Conservation (phyloP, 2,329 filamentous ascomycete species). For the Daldinia sp. region DNA sequence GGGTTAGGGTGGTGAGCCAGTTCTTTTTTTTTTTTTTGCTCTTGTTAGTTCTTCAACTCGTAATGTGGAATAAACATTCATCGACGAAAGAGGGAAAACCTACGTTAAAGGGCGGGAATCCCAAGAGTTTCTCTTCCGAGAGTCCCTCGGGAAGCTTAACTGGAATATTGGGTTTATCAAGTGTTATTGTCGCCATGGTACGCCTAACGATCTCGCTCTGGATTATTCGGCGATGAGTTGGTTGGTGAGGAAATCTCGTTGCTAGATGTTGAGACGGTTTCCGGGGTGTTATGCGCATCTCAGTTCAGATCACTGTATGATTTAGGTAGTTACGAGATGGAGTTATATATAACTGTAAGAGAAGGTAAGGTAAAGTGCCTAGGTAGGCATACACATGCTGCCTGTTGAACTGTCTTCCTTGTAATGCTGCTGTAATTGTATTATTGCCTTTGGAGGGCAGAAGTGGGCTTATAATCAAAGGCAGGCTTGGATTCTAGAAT, state of each 20-base stretch:
- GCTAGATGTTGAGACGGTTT: background rate
- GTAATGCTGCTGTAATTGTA: background rate
- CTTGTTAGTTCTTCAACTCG: constrained; percentile 4
- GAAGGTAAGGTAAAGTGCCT: background rate
- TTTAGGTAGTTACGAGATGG: too few species aligned
- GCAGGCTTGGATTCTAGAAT: background rate
- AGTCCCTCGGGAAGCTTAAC: constrained; percentile 57
- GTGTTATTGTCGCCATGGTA: constrained; percentile 52
- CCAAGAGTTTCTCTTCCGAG: constrained; percentile 53
- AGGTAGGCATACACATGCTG: background rate
- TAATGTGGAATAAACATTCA: background rate
- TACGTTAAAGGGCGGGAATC: constrained; percentile 62
- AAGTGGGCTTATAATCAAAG: too few species aligned
- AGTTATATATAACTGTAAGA: too few species aligned
- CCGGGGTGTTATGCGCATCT: constrained; percentile 12
- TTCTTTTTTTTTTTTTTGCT: constrained; percentile 41
- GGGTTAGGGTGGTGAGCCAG: constrained; percentile 59
- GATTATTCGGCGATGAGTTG: background rate
- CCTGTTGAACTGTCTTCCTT: background rate
- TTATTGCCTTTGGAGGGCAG: too few species aligned
- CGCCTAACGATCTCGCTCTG: background rate
- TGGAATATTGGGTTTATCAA: constrained; percentile 50
- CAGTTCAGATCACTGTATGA: background rate
- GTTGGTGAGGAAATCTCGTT: background rate
- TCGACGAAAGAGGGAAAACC: constrained; percentile 16